phyloP scores from a whole-genome alignment of 1,284 basidiomycete genomes.

The Ganoderma resinaceum region DNA sequence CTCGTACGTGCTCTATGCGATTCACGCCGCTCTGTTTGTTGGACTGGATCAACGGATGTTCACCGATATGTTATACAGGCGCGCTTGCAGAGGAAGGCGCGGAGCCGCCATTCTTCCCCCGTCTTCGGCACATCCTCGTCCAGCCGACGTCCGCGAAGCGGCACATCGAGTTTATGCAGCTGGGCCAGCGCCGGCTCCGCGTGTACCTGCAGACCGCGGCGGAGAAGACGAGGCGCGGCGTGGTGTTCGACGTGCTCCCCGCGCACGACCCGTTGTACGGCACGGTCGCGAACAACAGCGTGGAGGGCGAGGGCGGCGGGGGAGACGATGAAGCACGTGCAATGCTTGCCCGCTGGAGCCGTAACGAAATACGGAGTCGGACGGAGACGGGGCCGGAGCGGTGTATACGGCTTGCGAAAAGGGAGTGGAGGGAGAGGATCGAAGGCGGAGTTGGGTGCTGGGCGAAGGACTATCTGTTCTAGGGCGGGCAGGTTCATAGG shows the following conservation, averaged over 20 bases:
- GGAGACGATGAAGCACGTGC: neutral
- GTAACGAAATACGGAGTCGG: neutral
- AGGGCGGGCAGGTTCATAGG: neutral
- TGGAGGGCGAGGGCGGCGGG: neutral
- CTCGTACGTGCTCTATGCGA: neutral
- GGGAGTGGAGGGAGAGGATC: constrained; percentile 12
- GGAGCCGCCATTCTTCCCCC: neutral
- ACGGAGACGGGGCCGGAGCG: neutral
- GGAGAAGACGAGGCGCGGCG: neutral
- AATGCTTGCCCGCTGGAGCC: neutral
- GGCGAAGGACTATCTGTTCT: constrained; percentile 8
- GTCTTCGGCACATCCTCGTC: constrained; percentile 3
- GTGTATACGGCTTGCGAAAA: neutral
- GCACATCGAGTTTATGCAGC: neutral
- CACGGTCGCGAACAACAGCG: neutral
- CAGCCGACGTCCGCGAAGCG: constrained; percentile 8
- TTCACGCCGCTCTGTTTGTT: too few relatives aligned
- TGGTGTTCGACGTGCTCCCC: neutral
- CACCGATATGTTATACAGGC: neutral
- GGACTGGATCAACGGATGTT: neutral
- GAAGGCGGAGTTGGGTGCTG: constrained; percentile 17
- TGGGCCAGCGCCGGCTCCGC: neutral
- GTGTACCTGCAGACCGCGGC: neutral
- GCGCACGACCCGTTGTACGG: neutral
- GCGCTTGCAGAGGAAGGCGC: neutral